phyloP scores from a whole-genome alignment of 768 basidiomycete genomes.

The Paxillus ammoniavirescens region DNA sequence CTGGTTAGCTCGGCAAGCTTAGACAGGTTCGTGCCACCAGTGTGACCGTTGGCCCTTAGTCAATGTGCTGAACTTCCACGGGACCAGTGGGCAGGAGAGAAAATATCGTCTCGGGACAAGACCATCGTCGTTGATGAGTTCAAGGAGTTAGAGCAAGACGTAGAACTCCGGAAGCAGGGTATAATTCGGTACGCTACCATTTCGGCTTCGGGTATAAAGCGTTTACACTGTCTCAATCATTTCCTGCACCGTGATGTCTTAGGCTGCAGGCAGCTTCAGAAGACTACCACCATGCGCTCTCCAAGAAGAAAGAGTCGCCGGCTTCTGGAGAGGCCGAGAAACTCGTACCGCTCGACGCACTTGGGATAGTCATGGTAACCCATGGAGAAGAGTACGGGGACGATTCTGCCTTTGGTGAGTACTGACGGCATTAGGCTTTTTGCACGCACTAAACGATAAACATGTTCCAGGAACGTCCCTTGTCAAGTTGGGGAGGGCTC shows the following conservation, averaged over 20 bases:
- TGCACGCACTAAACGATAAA: neutral
- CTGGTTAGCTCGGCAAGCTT: conserved; percentile 66
- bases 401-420: conserved; percentile 68
- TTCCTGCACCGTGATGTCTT: neutral
- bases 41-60: conserved; percentile 1
- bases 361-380: conserved; percentile 84
- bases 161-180: conserved; percentile 77
- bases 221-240: conserved; percentile 2
- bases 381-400: conserved; percentile 82
- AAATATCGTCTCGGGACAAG: conserved; percentile 83
- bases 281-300: conserved; percentile 65
- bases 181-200: conserved; percentile 56
- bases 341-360: conserved; percentile 69
- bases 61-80: conserved; percentile 21
- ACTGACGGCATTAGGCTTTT: conserved; percentile 3
- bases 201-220: neutral
- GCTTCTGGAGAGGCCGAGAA: conserved; percentile 65
- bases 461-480: conserved; percentile 60
- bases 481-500: conserved; percentile 74
- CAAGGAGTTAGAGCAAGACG: conserved; percentile 76
- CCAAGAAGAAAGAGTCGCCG: conserved; percentile 73
- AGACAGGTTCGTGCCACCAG: conserved; percentile 54
- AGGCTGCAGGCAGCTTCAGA: conserved; percentile 75
- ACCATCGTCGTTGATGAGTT: conserved; percentile 77
- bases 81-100: conserved; percentile 82